Evolutionary conservation across 2,329 filamentous ascomycete genomes (phyloP).

Genomic region (Exophiala calicioides): DNA sequence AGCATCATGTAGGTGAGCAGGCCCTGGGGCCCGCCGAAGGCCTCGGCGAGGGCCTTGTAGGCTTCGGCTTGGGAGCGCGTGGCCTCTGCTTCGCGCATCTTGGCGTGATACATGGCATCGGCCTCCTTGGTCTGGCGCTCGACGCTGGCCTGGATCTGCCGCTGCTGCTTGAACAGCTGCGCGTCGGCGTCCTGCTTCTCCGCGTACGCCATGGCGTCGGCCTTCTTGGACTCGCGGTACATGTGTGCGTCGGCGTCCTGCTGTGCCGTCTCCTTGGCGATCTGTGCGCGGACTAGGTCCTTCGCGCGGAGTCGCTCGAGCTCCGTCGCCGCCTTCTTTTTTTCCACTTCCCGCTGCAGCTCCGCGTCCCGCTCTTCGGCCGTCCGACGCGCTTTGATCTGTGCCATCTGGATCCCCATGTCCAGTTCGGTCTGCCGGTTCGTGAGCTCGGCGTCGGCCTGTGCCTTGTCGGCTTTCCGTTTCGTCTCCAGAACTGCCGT

Average conservation of each 20-base stretch:
- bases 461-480: conserved; percentile 76
- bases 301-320: conserved; percentile 75
- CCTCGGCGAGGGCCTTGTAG: conserved; percentile 70
- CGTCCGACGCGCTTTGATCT: conserved; percentile 70
- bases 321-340: conserved; percentile 75
- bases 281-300: conserved; percentile 73
- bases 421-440: conserved; percentile 72
- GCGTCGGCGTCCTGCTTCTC: conserved; percentile 44
- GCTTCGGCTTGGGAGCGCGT: conserved; percentile 75
- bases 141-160: conserved; percentile 27
- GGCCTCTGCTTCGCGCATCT: conserved; percentile 75
- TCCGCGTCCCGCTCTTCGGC: conserved; percentile 78
- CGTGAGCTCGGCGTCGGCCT: conserved; percentile 73
- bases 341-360: conserved; percentile 74
- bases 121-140: conserved; percentile 52
- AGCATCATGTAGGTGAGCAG: conserved; percentile 87
- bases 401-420: conserved; percentile 72
- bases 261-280: conserved; percentile 47
- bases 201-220: conserved; percentile 52
- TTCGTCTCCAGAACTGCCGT: conserved; percentile 84
- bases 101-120: conserved; percentile 60
- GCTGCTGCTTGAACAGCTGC: conserved; percentile 35
- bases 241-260: conserved; percentile 51
- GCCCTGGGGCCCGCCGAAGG: conserved; percentile 75
- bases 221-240: conserved; percentile 53